phyloP scores from a whole-genome alignment of 768 basidiomycete species.

The Leccinum uliginosum region DNA sequence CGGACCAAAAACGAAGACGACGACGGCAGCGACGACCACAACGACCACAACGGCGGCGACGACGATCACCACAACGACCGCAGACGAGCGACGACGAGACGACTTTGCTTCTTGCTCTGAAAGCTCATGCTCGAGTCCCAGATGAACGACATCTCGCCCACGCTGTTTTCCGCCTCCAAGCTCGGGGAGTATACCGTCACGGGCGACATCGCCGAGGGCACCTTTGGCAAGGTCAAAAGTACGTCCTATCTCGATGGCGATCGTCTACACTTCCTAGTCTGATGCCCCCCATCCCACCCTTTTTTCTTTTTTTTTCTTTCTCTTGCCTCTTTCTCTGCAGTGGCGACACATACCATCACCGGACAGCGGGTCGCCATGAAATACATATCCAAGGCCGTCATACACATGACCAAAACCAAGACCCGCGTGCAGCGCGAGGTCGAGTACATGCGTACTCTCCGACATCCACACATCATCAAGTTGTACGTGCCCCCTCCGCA shows the following conservation, averaged over 20 bases:
- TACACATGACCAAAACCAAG: conserved; percentile 87
- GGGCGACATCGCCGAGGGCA: conserved; percentile 89
- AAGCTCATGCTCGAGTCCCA: not conserved
- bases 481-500: conserved; percentile 49
- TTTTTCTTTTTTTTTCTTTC: not conserved
- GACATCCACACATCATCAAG: conserved; percentile 98
- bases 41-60: conserved; percentile 12
- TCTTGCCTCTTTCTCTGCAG: not conserved
- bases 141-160: conserved; percentile 24
- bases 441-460: conserved; percentile 90
- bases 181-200: conserved; percentile 90
- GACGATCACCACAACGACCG: not conserved
- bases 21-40: conserved; percentile 2
- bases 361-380: conserved; percentile 98
- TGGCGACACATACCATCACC: conserved; percentile 44
- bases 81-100: conserved; percentile 9
- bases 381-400: conserved; percentile 92
- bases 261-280: conserved; percentile 11
- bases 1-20: conserved; percentile 1
- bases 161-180: conserved; percentile 55
- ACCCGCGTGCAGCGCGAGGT: conserved; percentile 91
- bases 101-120: not conserved
- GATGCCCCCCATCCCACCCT: conserved; percentile 4
- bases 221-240: conserved; percentile 99
- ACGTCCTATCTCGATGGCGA: conserved; percentile 34